Conservation (phyloP, 2,329 filamentous ascomycete species). For the Metarhizium brunneum region DNA sequence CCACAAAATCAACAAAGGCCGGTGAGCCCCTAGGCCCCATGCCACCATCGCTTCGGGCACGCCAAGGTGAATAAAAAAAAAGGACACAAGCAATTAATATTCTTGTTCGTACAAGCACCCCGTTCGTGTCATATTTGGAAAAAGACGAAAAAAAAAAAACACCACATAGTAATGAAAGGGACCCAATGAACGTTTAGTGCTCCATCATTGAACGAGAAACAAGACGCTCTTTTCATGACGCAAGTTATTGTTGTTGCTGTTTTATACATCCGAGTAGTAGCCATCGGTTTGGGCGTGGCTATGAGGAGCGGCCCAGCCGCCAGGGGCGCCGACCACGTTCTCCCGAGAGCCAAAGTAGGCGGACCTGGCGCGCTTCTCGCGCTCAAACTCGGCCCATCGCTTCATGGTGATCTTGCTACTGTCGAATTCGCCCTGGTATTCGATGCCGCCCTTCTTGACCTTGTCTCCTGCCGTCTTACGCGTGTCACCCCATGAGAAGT, state of each 20-base stretch:
- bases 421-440: slow-evolving; percentile 93
- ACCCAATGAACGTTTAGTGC: too few relatives aligned
- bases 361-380: slow-evolving; percentile 42
- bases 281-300: slow-evolving; percentile 43
- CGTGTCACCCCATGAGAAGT: slow-evolving; percentile 98
- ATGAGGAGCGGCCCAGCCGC: slow-evolving; percentile 33
- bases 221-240: too few relatives aligned
- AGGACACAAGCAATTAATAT: background rate
- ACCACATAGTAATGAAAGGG: background rate
- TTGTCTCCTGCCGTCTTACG: slow-evolving; percentile 89
- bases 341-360: slow-evolving; percentile 45
- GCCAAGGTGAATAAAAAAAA: background rate
- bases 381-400: slow-evolving; percentile 93
- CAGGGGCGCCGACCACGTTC: slow-evolving; percentile 32
- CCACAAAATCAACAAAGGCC: too few relatives aligned
- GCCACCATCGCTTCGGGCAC: background rate
- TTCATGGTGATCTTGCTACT: slow-evolving; percentile 99
- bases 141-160: background rate
- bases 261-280: slow-evolving; percentile 43
- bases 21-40: background rate
- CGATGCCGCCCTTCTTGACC: slow-evolving; percentile 76
- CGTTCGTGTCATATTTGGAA: background rate
- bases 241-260: background rate
- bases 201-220: too few relatives aligned
- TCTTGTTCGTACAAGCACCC: background rate